phyloP scores from a whole-genome alignment of 805 yeast species.

The Wickerhamiella slavikovae region DNA sequence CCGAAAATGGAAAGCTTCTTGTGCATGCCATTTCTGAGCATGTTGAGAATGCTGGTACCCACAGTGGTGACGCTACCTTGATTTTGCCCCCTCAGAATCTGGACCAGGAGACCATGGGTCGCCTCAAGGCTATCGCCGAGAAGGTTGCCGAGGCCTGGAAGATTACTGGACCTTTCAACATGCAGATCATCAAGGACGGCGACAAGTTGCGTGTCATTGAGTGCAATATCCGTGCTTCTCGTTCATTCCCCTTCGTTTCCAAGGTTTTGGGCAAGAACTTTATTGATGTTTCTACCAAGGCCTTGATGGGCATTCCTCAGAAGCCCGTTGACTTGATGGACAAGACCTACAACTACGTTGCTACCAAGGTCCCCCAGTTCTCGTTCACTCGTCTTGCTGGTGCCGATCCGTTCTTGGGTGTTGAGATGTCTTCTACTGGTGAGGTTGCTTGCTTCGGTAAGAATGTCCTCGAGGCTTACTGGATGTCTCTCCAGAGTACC shows the following conservation, averaged over 20 bases:
- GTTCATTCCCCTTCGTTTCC: constrained; percentile 97
- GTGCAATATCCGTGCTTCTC: constrained; percentile 95
- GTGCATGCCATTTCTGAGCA: constrained; percentile 96
- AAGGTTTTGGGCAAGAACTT: constrained; percentile 90
- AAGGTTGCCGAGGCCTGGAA: constrained; percentile 90
- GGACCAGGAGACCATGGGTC: constrained; percentile 38
- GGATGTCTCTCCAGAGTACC: constrained; percentile 92
- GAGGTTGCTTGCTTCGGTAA: constrained; percentile 95
- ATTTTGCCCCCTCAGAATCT: constrained; percentile 79
- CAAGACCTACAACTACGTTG: constrained; percentile 58
- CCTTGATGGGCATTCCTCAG: constrained; percentile 53
- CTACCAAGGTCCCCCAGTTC: constrained; percentile 95
- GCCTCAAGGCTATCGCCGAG: constrained; percentile 75
- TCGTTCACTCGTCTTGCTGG: constrained; percentile 97
- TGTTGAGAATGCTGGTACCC: constrained; percentile 96
- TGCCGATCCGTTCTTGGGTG: constrained; percentile 97
- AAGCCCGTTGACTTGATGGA: constrained; percentile 71
- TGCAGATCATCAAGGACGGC: constrained; percentile 93
- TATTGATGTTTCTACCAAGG: constrained; percentile 84
- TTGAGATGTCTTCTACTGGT: constrained; percentile 98
- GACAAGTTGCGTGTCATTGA: constrained; percentile 93
- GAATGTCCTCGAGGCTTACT: constrained; percentile 74
- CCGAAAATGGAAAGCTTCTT: constrained; percentile 64
- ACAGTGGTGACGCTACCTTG: constrained; percentile 95
- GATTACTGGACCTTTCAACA: constrained; percentile 94